Evolutionary conservation across 176 grass and related monocot genomes (phyloP).

Genomic region (Poa pratensis): DNA sequence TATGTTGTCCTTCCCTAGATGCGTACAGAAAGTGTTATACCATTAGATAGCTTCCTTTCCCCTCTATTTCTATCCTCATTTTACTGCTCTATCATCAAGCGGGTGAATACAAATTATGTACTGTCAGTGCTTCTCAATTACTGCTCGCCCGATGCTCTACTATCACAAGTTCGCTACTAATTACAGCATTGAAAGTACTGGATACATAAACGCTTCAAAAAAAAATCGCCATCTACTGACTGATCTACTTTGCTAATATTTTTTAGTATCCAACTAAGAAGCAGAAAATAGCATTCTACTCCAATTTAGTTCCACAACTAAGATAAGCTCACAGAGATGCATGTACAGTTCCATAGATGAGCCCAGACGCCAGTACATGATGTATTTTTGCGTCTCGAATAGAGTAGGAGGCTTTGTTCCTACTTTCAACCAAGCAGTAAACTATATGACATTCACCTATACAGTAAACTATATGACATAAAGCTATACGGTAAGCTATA

Average conservation of each 20-base stretch:
- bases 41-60: conserved; percentile 20
- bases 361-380: not conserved
- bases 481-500: not conserved
- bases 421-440: not conserved
- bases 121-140: conserved; percentile 3
- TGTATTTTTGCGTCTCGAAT: not conserved
- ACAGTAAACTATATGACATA: not conserved
- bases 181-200: not conserved
- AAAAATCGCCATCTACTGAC: not conserved
- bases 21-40: not conserved
- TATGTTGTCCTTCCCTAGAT: conserved; percentile 13
- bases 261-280: not conserved
- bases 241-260: not conserved
- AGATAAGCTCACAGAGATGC: not conserved
- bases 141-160: not conserved
- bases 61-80: not conserved
- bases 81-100: not conserved
- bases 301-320: conserved; percentile 4
- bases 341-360: not conserved
- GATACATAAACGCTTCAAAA: not conserved
- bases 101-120: conserved; percentile 16
- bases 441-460: not conserved
- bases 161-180: not conserved
- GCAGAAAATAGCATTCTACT: not conserved
- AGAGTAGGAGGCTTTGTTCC: not conserved